Conservation (phyloP, 805 yeast genomes). For the Lachancea dasiensis region DNA sequence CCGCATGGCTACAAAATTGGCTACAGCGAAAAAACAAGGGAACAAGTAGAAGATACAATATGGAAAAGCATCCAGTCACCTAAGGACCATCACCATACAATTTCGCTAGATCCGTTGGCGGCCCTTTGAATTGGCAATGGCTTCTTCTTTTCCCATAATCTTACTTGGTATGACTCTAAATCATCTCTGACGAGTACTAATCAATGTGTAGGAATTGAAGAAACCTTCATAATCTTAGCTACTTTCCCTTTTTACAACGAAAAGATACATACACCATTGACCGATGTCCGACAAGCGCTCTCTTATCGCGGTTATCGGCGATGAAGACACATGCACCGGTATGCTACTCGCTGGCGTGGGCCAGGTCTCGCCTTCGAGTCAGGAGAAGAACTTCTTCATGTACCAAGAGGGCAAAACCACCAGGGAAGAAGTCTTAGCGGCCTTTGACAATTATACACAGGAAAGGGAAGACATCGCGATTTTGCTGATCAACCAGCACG, state of each 20-base stretch:
- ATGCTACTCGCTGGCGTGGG: slow-evolving; percentile 93
- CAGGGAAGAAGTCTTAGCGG: slow-evolving; percentile 65
- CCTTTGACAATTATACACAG: slow-evolving; percentile 68
- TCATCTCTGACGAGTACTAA: no score
- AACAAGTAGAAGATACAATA: no score
- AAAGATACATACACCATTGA: background rate
- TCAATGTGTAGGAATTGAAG: no score
- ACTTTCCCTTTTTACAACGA: background rate
- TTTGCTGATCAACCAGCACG: slow-evolving; percentile 84
- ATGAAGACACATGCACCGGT: slow-evolving; percentile 96
- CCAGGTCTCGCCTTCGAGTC: slow-evolving; percentile 50
- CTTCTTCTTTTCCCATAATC: no score
- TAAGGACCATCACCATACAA: no score
- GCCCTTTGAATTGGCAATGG: no score
- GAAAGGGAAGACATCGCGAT: slow-evolving; percentile 88
- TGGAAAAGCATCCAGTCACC: no score
- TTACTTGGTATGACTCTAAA: no score
- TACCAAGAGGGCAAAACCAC: slow-evolving; percentile 77
- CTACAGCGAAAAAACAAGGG: no score
- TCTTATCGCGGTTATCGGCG: slow-evolving; percentile 90
- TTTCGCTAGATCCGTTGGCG: no score
- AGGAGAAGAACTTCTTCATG: slow-evolving; percentile 66
- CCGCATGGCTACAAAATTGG: no score
- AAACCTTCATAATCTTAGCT: background rate
- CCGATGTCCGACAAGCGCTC: slow-evolving; percentile 52